Percentiles rank a stretch among this genome's conserved stretches.
Conservation (phyloP, 1,284 basidiomycete genomes). For the Cutaneotrichosporon spelunceum region DNA sequence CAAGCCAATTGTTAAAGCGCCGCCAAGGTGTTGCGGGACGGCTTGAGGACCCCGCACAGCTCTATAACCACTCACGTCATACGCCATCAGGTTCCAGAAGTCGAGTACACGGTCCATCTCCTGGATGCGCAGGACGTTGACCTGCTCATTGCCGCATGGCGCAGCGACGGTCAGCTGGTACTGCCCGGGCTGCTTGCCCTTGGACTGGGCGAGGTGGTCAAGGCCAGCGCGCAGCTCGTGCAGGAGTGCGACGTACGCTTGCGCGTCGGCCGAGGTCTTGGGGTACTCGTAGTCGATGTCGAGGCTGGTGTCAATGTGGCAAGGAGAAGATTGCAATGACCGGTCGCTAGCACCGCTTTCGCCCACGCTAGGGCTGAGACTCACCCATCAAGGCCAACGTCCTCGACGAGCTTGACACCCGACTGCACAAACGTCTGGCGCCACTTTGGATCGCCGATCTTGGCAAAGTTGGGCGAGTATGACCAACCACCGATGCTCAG, state of each 20-base stretch:
- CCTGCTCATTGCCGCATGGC: constrained; percentile 71
- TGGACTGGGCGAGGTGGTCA: constrained; percentile 45
- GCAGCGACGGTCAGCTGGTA: constrained; percentile 64
- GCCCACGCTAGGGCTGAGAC: constrained; percentile 42
- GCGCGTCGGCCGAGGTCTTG: constrained; percentile 51
- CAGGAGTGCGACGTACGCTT: constrained; percentile 55
- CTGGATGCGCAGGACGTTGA: constrained; percentile 62
- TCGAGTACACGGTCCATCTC: constrained; percentile 70
- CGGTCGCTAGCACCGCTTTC: background rate
- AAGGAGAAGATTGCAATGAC: too few species aligned
- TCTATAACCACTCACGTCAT: constrained; percentile 17
- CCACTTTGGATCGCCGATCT: constrained; percentile 59
- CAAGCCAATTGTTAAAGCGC: background rate
- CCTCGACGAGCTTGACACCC: constrained; percentile 70
- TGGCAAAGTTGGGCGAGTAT: constrained; percentile 63
- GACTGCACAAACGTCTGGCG: constrained; percentile 68
- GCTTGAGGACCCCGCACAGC: background rate
- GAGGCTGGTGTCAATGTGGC: background rate
- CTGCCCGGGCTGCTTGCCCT: constrained; percentile 41
- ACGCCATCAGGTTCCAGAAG: constrained; percentile 85
- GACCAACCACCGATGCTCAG: constrained; percentile 84
- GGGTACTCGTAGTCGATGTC: constrained; percentile 57
- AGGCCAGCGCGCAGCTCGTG: constrained; percentile 52
- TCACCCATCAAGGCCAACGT: constrained; percentile 84
- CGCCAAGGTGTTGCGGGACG: too few species aligned